Evolutionary conservation across 2,329 filamentous ascomycete species (phyloP).

Genomic region (Aspergillus flavus): DNA sequence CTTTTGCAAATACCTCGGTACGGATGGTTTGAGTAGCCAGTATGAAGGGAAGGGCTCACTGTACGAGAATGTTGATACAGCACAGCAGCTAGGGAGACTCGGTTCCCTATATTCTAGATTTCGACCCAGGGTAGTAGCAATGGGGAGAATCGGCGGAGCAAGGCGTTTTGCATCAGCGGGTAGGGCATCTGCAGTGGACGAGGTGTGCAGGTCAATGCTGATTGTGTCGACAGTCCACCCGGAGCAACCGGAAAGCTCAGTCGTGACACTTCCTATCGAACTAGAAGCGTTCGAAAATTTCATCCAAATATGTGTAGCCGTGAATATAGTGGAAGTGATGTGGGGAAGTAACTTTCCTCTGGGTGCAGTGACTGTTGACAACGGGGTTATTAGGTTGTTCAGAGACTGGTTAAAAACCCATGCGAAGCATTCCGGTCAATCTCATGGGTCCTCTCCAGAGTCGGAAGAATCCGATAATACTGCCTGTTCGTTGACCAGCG

Average conservation of each 20-base stretch:
- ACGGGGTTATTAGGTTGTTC: constrained; percentile 71
- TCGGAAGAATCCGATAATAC: neutral
- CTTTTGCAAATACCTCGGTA: constrained; percentile 68
- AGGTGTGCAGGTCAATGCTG: neutral
- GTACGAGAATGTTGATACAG: constrained; percentile 34
- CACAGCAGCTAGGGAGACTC: constrained; percentile 50
- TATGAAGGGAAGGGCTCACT: constrained; percentile 43
- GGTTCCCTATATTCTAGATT: constrained; percentile 70
- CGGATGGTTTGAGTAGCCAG: constrained; percentile 57
- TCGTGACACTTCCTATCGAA: constrained; percentile 61
- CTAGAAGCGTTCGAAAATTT: constrained; percentile 73
- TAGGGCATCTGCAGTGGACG: constrained; percentile 9
- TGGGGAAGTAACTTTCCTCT: constrained; percentile 64
- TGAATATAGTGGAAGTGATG: constrained; percentile 69
- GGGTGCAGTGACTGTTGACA: constrained; percentile 66
- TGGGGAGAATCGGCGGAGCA: constrained; percentile 25
- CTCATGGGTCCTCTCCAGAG: neutral
- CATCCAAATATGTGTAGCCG: constrained; percentile 70
- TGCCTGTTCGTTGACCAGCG: neutral
- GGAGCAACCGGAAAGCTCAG: neutral
- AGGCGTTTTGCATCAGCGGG: constrained; percentile 16
- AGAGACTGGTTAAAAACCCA: constrained; percentile 67
- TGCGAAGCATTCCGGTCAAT: constrained; percentile 15
- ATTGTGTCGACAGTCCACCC: constrained; percentile 11
- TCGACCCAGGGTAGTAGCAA: constrained; percentile 62